Evolutionary conservation across 2,329 filamentous ascomycete genomes (phyloP).

Genomic region (Stemphylium vesicarium): DNA sequence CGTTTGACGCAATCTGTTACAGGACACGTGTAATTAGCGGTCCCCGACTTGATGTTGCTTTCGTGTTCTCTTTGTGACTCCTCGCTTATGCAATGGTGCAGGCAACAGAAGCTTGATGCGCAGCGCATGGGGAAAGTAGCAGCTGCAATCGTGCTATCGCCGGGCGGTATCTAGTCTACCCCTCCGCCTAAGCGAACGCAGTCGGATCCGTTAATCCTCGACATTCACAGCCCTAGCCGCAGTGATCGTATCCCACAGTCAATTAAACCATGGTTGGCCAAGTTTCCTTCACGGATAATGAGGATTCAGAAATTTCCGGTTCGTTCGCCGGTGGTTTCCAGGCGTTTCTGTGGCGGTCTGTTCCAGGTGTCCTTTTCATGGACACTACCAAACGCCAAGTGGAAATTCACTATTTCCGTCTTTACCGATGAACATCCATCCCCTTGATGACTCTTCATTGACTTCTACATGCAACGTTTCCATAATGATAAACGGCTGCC

Average conservation of each 20-base stretch:
- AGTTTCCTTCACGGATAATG: neutral
- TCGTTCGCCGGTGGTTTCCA: neutral
- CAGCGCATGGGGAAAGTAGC: neutral
- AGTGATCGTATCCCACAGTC: neutral
- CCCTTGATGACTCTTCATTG: conserved; percentile 7
- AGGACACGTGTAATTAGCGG: conserved; percentile 40
- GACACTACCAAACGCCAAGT: conserved; percentile 2
- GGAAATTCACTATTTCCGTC: conserved; percentile 2
- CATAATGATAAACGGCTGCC: neutral
- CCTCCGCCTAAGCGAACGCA: conserved; percentile 15
- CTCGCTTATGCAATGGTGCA: conserved; percentile 13
- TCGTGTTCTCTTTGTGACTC: conserved; percentile 1
- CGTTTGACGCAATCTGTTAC: conserved; percentile 33
- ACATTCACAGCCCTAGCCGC: neutral
- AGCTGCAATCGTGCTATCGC: conserved; percentile 6
- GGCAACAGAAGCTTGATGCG: neutral
- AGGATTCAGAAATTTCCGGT: neutral
- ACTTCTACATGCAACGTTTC: conserved; percentile 9
- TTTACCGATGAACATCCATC: conserved; percentile 1
- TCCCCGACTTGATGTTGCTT: conserved; percentile 16
- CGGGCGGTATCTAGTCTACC: conserved; percentile 4
- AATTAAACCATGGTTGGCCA: neutral
- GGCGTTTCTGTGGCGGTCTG: neutral
- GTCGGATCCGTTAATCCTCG: neutral
- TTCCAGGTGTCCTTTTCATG: conserved; percentile 15